These are phyloP conservation scores for Takashimella koratensis DNA, from an alignment of 1,284 basidiomycete species.

Conservation along the genomic window DNA sequence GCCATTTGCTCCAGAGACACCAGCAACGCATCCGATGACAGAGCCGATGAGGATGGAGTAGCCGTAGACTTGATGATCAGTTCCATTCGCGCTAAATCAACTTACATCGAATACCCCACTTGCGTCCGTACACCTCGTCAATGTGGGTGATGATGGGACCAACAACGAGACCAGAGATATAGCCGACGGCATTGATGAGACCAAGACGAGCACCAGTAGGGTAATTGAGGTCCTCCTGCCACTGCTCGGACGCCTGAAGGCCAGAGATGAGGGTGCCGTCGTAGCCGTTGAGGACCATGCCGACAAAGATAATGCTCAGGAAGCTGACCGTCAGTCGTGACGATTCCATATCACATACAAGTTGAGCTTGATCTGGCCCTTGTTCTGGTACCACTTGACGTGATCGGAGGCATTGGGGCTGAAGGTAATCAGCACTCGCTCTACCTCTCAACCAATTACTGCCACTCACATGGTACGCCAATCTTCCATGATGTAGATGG, in stretches of 20 bases:
- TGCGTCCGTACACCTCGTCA: constrained; percentile 44
- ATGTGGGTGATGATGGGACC: constrained; percentile 48
- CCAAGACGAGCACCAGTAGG: constrained; percentile 37
- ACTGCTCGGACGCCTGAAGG: constrained; percentile 46
- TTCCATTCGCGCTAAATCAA: neutral
- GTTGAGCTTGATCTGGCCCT: constrained; percentile 49
- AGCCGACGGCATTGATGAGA: constrained; percentile 45
- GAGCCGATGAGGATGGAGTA: constrained; percentile 44
- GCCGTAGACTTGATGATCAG: constrained; percentile 46
- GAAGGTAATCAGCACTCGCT: constrained; percentile 1
- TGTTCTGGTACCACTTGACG: constrained; percentile 45
- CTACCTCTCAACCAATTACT: neutral
- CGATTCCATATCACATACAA: constrained; percentile 32
- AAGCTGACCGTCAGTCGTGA: constrained; percentile 28
- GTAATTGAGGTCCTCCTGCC: constrained; percentile 45
- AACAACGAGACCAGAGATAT: constrained; percentile 43
- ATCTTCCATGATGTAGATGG: constrained; percentile 27
- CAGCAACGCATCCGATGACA: constrained; percentile 45
- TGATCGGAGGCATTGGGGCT: constrained; percentile 46
- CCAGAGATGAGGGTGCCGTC: constrained; percentile 48
- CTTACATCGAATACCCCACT: constrained; percentile 50
- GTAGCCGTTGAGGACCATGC: constrained; percentile 50
- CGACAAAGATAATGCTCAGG: constrained; percentile 49
- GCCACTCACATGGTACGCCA: constrained; percentile 47
- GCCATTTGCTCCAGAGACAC: constrained; percentile 37